Conservation (phyloP, 140 eudicot genomes). For the Stevia rebaudiana region DNA sequence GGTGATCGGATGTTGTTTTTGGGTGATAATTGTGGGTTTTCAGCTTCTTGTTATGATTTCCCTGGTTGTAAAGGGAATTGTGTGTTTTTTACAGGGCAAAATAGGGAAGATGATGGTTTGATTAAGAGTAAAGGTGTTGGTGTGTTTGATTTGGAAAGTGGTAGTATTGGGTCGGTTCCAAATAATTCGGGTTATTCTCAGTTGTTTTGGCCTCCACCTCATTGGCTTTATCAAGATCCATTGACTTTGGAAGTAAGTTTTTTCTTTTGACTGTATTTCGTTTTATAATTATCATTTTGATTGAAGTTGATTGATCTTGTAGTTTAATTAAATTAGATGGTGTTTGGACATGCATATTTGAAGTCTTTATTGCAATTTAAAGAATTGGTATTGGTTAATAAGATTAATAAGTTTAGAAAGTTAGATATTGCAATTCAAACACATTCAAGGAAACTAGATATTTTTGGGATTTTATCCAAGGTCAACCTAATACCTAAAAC, state of each 20-base stretch:
- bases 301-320: background rate
- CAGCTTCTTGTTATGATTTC: constrained; percentile 52
- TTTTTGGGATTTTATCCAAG: too few species aligned
- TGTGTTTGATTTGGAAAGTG: constrained; percentile 78
- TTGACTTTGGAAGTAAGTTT: constrained; percentile 50
- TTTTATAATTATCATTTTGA: background rate
- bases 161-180: constrained; percentile 51
- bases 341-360: background rate
- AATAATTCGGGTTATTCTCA: constrained; percentile 44
- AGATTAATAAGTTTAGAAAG: background rate
- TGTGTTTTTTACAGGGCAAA: constrained; percentile 53
- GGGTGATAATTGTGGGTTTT: constrained; percentile 81
- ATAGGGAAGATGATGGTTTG: constrained; percentile 56
- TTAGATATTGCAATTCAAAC: too few species aligned
- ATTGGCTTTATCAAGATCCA: constrained; percentile 52
- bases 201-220: constrained; percentile 90
- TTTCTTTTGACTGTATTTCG: background rate
- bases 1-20: constrained; percentile 70
- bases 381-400: background rate
- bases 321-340: background rate
- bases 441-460: too few species aligned
- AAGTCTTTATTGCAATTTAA: background rate
- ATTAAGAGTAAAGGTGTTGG: constrained; percentile 53
- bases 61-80: constrained; percentile 63
- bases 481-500: too few species aligned